A percentile compares a stretch with the other conserved stretches of the same genome.
Evolutionary conservation across 176 grass and related monocot genomes (phyloP).

Genomic region (Chloris gayana): DNA sequence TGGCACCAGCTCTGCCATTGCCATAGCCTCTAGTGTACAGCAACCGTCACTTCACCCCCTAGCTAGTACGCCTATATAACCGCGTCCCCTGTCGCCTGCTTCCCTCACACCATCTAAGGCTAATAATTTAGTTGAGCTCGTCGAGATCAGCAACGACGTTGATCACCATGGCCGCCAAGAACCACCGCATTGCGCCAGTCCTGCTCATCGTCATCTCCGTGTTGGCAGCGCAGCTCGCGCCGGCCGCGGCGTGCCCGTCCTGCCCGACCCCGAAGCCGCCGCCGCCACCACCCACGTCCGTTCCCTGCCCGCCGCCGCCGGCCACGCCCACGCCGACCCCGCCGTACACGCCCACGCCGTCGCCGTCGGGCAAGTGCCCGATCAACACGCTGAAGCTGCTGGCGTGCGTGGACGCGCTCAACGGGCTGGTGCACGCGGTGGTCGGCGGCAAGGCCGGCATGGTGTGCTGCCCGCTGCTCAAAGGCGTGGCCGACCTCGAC

Average conservation of each 20-base stretch:
- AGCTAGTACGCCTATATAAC: constrained; percentile 45
- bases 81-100: background rate
- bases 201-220: constrained; percentile 23
- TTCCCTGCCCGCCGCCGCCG: constrained; percentile 35
- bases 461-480: constrained; percentile 74
- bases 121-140: background rate
- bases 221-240: constrained; percentile 35
- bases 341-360: constrained; percentile 21
- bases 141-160: background rate
- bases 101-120: constrained; percentile 11
- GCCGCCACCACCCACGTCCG: constrained; percentile 30
- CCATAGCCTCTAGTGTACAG: background rate
- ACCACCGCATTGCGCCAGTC: constrained; percentile 33
- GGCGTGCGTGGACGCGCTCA: constrained; percentile 76
- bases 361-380: constrained; percentile 58
- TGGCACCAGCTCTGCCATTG: constrained; percentile 17
- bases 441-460: constrained; percentile 37
- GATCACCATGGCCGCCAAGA: constrained; percentile 28
- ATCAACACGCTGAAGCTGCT: constrained; percentile 75
- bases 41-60: constrained; percentile 10
- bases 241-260: constrained; percentile 48
- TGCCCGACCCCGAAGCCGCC: constrained; percentile 52
- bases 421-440: constrained; percentile 54
- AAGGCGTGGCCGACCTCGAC: constrained; percentile 69
- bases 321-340: constrained; percentile 25